Conservation (phyloP, 108 stramenopile species). For the Discostella stelligeroides region DNA sequence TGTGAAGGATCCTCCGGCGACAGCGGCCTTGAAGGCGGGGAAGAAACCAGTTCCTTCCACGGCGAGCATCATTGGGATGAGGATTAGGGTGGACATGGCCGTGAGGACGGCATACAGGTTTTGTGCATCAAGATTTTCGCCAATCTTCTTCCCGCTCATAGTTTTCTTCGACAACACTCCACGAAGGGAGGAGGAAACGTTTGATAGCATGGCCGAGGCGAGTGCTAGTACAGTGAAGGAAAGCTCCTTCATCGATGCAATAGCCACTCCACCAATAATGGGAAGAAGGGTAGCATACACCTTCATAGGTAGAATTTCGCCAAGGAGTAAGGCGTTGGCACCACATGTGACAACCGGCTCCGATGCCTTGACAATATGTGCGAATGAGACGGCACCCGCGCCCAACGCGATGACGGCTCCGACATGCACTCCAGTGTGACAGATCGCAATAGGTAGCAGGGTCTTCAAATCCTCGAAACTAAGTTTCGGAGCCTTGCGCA, state of each 20-base stretch:
- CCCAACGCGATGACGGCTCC: slow-evolving; percentile 96
- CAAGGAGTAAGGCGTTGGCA: slow-evolving; percentile 87
- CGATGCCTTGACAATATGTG: slow-evolving; percentile 99
- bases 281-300: slow-evolving; percentile 95
- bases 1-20: slow-evolving; percentile 79
- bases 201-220: slow-evolving; percentile 96
- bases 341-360: slow-evolving; percentile 97
- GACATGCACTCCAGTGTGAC: slow-evolving; percentile 97
- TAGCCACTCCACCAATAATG: slow-evolving; percentile 96
- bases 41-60: slow-evolving; percentile 92
- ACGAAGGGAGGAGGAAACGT: slow-evolving; percentile 94
- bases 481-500: slow-evolving; percentile 94
- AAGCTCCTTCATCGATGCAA: slow-evolving; percentile 98
- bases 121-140: slow-evolving; percentile 96
- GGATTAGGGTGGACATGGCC: slow-evolving; percentile 88
- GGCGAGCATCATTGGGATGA: slow-evolving; percentile 90
- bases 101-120: slow-evolving; percentile 98
- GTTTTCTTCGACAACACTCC: slow-evolving; percentile 96
- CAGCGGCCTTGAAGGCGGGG: slow-evolving; percentile 75
- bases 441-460: slow-evolving; percentile 92
- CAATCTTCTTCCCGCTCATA: slow-evolving; percentile 93
- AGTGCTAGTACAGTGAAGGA: slow-evolving; percentile 96
- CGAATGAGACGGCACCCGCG: slow-evolving; percentile 98
- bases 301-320: slow-evolving; percentile 80
- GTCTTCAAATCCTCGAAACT: slow-evolving; percentile 82